Conservation (phyloP, 164 flowering plant species). For the Annona squamosa region DNA sequence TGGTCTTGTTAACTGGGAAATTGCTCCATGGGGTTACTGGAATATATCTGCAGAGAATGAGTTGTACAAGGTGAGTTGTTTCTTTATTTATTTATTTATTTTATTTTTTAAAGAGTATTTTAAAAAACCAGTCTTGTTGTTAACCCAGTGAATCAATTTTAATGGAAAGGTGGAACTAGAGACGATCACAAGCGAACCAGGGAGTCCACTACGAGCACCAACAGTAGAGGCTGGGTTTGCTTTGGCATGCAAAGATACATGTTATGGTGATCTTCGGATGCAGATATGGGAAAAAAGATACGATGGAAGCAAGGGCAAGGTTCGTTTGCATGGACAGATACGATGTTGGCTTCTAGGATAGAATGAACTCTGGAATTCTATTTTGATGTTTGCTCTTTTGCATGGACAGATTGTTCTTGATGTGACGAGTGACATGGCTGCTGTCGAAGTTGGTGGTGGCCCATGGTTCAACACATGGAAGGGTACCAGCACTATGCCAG, state of each 20-base stretch:
- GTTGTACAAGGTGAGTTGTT: conserved; percentile 45
- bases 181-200: conserved; percentile 69
- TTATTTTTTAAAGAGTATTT: neutral
- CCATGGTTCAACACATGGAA: conserved; percentile 94
- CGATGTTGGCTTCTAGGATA: too few relatives aligned
- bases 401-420: conserved; percentile 57
- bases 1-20: conserved; percentile 76
- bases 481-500: conserved; percentile 58
- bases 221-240: conserved; percentile 79
- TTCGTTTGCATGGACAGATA: conserved; percentile 12
- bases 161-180: conserved; percentile 69
- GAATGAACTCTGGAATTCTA: neutral
- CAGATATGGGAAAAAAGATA: conserved; percentile 62
- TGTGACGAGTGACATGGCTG: conserved; percentile 87
- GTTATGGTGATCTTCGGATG: conserved; percentile 60
- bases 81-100: neutral
- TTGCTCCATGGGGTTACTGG: conserved; percentile 92
- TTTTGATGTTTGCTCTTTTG: neutral
- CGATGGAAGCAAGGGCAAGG: conserved; percentile 92
- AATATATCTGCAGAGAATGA: conserved; percentile 63
- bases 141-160: neutral
- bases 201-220: conserved; percentile 87
- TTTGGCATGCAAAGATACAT: conserved; percentile 86
- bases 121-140: neutral
- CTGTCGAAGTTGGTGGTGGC: conserved; percentile 91